Evolutionary conservation across 768 basidiomycete genomes (phyloP).

Genomic region (Kwoniella newhampshirensis): DNA sequence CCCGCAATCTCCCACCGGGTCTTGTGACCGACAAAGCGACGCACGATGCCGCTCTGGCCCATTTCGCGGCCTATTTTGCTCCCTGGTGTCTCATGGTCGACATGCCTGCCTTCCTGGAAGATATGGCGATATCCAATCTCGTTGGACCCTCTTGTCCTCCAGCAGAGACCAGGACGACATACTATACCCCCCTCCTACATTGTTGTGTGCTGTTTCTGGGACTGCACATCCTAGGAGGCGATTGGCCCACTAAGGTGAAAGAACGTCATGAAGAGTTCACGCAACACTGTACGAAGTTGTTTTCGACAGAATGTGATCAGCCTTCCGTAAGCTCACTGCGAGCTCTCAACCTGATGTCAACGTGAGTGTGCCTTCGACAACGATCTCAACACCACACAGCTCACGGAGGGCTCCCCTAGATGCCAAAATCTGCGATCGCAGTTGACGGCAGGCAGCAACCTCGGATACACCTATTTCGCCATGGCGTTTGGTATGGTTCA

Average conservation of each 20-base stretch:
- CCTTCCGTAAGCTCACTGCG: constrained; percentile 23
- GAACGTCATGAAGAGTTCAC: constrained; percentile 19
- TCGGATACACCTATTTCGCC: constrained; percentile 20
- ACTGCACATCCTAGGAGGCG: constrained; percentile 9
- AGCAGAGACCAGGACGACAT: constrained; percentile 10
- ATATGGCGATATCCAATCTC: constrained; percentile 19
- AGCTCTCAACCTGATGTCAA: constrained; percentile 16
- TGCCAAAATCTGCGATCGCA: not conserved
- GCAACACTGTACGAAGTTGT: constrained; percentile 15
- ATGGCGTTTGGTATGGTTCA: constrained; percentile 25
- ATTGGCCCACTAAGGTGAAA: constrained; percentile 13
- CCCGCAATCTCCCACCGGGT: constrained; percentile 17
- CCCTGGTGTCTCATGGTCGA: constrained; percentile 27
- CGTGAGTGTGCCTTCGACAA: constrained; percentile 15
- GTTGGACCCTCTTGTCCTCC: constrained; percentile 1
- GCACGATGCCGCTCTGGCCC: constrained; percentile 22
- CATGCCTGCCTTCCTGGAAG: constrained; percentile 21
- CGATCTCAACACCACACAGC: no score
- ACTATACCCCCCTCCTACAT: constrained; percentile 25
- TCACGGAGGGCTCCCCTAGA: no score
- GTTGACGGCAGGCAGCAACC: constrained; percentile 14
- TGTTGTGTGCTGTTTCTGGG: constrained; percentile 22
- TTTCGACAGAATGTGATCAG: constrained; percentile 21
- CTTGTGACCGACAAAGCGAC: constrained; percentile 13
- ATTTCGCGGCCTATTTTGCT: constrained; percentile 20